These are phyloP conservation scores for Candida caryicola DNA, from an alignment of 805 yeast genomes.

Conservation along the genomic window DNA sequence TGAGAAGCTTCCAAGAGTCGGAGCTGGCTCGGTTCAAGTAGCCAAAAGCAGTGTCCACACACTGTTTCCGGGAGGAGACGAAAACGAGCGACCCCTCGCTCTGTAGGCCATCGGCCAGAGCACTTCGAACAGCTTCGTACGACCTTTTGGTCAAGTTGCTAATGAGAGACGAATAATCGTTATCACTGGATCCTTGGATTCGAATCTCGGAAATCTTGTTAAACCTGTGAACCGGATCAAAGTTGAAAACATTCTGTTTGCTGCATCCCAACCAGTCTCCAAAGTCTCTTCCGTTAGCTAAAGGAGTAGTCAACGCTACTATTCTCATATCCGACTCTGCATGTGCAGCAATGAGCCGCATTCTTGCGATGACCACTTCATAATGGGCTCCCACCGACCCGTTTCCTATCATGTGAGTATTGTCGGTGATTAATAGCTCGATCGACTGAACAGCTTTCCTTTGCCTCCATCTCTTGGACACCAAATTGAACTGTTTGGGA, in stretches of 20 bases:
- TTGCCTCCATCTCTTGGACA: conserved; percentile 82
- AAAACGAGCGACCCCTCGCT: conserved; percentile 43
- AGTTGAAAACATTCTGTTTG: conserved; percentile 62
- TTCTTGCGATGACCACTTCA: conserved; percentile 68
- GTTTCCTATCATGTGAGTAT: conserved; percentile 62
- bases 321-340: conserved; percentile 56
- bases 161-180: conserved; percentile 53
- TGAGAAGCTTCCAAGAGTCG: conserved; percentile 40
- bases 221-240: conserved; percentile 59
- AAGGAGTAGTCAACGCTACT: conserved; percentile 65
- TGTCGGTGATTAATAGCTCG: conserved; percentile 70
- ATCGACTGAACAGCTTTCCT: conserved; percentile 66
- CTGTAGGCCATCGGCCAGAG: conserved; percentile 10
- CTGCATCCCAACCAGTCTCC: conserved; percentile 84
- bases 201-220: conserved; percentile 56
- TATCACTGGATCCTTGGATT: conserved; percentile 44
- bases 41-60: conserved; percentile 51
- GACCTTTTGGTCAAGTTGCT: conserved; percentile 51
- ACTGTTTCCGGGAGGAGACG: conserved; percentile 53
- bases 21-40: conserved; percentile 36
- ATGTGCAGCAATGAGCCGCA: conserved; percentile 67
- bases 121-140: conserved; percentile 37
- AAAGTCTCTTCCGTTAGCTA: conserved; percentile 73
- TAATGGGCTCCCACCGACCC: conserved; percentile 56
- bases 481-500: conserved; percentile 69